phyloP scores from a whole-genome alignment of 352 stramenopile genomes.

The Phytophthora vignae region DNA sequence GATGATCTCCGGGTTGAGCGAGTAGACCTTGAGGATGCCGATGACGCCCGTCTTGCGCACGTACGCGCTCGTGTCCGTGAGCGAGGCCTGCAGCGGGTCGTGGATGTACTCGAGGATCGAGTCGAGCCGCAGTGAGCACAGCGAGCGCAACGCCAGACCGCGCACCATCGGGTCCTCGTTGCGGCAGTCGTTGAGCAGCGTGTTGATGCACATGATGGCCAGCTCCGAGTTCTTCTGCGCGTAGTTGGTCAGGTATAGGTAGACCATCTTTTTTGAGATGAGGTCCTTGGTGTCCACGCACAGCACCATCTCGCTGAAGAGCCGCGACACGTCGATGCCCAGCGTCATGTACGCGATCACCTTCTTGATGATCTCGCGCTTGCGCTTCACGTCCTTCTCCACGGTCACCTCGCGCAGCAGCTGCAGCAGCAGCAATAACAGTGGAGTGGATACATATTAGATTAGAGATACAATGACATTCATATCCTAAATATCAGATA shows the following conservation, averaged over 20 bases:
- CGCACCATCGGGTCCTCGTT: conserved; percentile 99
- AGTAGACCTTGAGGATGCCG: conserved; percentile 98
- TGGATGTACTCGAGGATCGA: conserved; percentile 99
- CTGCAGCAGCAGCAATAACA: conserved; percentile 28
- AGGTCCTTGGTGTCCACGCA: conserved; percentile 97
- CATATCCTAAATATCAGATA: no score
- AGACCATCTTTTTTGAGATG: conserved; percentile 99
- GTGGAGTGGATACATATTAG: background rate
- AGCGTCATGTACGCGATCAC: conserved; percentile 99
- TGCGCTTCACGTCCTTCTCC: conserved; percentile 97
- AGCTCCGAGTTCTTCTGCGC: conserved; percentile 98
- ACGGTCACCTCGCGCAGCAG: conserved; percentile 97
- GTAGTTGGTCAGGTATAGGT: conserved; percentile 99
- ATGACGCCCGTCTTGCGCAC: conserved; percentile 99
- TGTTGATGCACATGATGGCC: conserved; percentile 99
- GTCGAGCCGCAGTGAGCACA: conserved; percentile 97
- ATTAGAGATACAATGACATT: background rate
- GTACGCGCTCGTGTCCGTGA: conserved; percentile 97
- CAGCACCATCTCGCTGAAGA: conserved; percentile 99
- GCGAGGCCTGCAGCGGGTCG: conserved; percentile 91
- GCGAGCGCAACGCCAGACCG: conserved; percentile 95
- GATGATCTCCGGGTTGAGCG: conserved; percentile 92
- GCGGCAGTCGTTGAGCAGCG: conserved; percentile 98
- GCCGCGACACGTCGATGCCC: conserved; percentile 98
- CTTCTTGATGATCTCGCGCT: conserved; percentile 99